These are phyloP conservation scores for Suillus weaverae DNA, from an alignment of 768 basidiomycete genomes.

Conservation along the genomic window DNA sequence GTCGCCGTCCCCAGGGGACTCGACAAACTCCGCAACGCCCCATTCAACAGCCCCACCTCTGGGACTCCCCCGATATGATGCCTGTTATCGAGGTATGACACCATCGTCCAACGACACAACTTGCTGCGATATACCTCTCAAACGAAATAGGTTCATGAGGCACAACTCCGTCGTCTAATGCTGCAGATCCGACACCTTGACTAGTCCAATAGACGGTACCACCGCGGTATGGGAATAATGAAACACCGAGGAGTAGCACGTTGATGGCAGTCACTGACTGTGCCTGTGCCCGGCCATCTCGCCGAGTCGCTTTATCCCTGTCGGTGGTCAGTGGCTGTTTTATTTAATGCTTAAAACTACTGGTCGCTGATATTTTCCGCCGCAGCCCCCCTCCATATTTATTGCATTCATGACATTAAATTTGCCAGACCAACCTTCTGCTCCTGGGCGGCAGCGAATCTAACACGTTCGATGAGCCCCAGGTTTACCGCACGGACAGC, in stretches of 20 bases:
- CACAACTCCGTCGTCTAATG: neutral
- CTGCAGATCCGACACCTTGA: neutral
- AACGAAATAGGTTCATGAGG: neutral
- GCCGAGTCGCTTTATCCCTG: neutral
- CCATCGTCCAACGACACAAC: neutral
- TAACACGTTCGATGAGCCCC: neutral
- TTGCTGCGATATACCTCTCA: neutral
- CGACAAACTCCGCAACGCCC: neutral
- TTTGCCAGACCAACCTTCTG: neutral
- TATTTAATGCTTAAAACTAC: neutral
- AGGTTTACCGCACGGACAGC: neutral
- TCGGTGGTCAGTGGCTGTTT: neutral
- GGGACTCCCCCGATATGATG: neutral
- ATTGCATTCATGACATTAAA: neutral
- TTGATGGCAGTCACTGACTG: constrained; percentile 16
- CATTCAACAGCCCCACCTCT: neutral
- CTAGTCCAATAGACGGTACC: neutral
- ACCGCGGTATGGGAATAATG: neutral
- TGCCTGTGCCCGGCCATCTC: constrained; percentile 9
- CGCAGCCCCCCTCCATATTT: neutral
- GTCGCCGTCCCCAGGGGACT: neutral
- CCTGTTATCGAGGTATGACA: neutral
- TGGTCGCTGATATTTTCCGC: neutral
- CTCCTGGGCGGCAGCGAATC: neutral
- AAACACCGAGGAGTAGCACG: constrained; percentile 1